phyloP scores from a whole-genome alignment of 1,284 basidiomycete genomes.

The Ceratobasidium sp. region DNA sequence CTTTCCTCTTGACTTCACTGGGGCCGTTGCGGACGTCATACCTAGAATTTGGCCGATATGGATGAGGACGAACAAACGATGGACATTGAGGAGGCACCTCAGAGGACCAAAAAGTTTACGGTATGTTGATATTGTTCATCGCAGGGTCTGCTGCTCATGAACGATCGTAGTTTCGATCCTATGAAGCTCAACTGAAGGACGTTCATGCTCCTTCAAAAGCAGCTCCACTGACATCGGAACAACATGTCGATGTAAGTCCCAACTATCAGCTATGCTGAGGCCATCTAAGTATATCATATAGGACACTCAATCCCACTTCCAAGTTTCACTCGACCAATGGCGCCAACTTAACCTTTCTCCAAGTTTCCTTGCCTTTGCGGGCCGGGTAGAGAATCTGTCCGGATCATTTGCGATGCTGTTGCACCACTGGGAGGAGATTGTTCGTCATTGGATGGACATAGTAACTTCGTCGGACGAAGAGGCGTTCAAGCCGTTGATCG shows the following conservation, averaged over 20 bases:
- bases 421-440: constrained; percentile 80
- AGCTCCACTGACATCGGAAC: constrained; percentile 68
- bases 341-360: constrained; percentile 83
- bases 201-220: constrained; percentile 79
- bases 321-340: constrained; percentile 77
- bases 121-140: not conserved
- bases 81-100: constrained; percentile 29
- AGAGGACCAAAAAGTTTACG: constrained; percentile 37
- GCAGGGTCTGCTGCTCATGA: not conserved
- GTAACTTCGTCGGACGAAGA: constrained; percentile 67
- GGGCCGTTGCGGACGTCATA: not conserved
- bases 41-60: not conserved
- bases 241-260: constrained; percentile 69
- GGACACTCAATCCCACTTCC: constrained; percentile 81
- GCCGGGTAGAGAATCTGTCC: constrained; percentile 71
- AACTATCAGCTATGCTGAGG: constrained; percentile 16
- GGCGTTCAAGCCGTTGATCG: constrained; percentile 73
- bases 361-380: constrained; percentile 78
- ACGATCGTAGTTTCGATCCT: constrained; percentile 65
- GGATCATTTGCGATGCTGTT: constrained; percentile 84
- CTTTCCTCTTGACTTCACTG: constrained; percentile 14
- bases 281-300: constrained; percentile 53
- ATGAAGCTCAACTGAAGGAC: constrained; percentile 72
- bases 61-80: constrained; percentile 26
- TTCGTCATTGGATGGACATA: constrained; percentile 71